Evolutionary conservation across 257 asterid genomes (phyloP), one percentile per base, ranked within the genome.

Genomic region (Forsythia viridissima): DNA sequence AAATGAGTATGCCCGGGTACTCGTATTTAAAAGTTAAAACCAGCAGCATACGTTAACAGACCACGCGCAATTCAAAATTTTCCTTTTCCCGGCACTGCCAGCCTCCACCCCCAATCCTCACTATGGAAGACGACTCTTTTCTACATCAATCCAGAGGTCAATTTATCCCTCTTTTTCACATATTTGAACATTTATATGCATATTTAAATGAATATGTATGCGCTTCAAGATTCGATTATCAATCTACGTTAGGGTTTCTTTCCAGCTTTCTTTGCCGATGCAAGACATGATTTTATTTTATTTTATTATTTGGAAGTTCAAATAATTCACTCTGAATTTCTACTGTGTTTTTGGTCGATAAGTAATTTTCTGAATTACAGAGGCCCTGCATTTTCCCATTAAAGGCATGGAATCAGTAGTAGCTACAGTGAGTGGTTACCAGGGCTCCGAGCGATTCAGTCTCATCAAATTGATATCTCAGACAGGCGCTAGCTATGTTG

Each of bases 351-450:
- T 37, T 13, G 5, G 30, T 76, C 48, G 11, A 48, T 20, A 5
- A 36, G 2, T 4, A 13, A 11, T 7, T 66, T 72, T 70, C 8
- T 11, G 24, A 55, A 40, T 12, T 24, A 3, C 80, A 84, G 89
- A 67, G 40, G 68, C 80, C 8, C 65, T 21, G 13, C 72, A 11
- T 38, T 77, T 78, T 38, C 86, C 85, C 3, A 79, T 86, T 71
- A 39, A 78, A 80, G 96, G 81, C 83, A 94, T 91, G 99, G 89
- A 90, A 82, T 79, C 83, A 38, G 94, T 93, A 30, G 48, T 94
- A 42, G 94, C 92, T 61, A 88, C 88, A 34, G 91, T 88, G 38
- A 86, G 87, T 76, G 87, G 91, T 38, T 82, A 90, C 79, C 85
- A 75, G 40, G 91, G 89, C 68, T 3, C 76, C 70, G 88, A 81